Base-by-base conservation (phyloP, 208 protist genomes). In the Herpetomonas tarakana region DNA sequence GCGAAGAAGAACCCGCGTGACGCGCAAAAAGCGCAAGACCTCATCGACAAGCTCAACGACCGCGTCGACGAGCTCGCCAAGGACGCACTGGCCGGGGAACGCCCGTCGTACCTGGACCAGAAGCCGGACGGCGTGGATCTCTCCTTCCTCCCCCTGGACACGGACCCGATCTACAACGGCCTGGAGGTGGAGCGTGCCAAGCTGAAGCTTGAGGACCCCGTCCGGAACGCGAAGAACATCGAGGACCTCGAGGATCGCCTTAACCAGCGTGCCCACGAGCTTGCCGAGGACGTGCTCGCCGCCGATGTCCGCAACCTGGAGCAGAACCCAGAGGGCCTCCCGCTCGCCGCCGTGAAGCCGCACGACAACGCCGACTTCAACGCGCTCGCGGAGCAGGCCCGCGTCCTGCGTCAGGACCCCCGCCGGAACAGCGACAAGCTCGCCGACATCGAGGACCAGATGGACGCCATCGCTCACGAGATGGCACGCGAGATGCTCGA, bases 381-480 rank as follows among this genome's bases (percentile, higher is more conserved):
- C 44, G 64, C 75, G 27, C 65, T 88, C 31, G 65, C 67, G 46
- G 56, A 38, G 3, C 46, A 62, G 47, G 75, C 44, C 3, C 62
- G 61, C 63, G 55, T 62, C 3, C 57, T 82, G 47, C 51, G 67
- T 45, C 61, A 77, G 56, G 77, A 83, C 54, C 74, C 79, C 16
- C 58, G 64, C 39, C 72, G 66, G 55, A 90, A 94, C 62, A 71
- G 67, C 7, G 65, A 51, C 29, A 62, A 44, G 22, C 76, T 91
- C 29, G 71, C 68, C 30, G 72, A 86, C 49, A 54, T 91, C n/a
- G 72, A 86, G 62, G 68, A 73, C 0, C 35, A 57, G 21, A 39
- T 94, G 39, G 88, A 91, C 55, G 75, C 81, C 21, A 79, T 78
- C 44, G 80, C 81, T n/a, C 71, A 81, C 55, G 76, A 91, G 66